A percentile compares a stretch with the other conserved stretches of the same genome.
phyloP scores from a whole-genome alignment of 2,329 filamentous ascomycete species.

The Fusarium equiseti region DNA sequence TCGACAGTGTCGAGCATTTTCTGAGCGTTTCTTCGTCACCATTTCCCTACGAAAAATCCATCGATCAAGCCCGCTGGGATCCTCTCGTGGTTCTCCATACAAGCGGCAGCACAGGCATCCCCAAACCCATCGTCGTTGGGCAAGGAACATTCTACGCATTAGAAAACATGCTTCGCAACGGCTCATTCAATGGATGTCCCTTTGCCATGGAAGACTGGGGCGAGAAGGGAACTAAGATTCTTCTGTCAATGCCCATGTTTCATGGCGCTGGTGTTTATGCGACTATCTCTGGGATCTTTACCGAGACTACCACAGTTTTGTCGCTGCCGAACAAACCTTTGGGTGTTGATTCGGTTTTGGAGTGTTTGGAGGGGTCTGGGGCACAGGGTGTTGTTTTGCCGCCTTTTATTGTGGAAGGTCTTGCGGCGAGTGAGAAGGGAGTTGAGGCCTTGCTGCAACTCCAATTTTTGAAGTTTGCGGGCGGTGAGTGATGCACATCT shows the following conservation, averaged over 20 bases:
- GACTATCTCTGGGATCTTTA: not conserved
- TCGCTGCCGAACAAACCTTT: not conserved
- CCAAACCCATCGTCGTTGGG: not conserved
- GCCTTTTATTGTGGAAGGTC: not conserved
- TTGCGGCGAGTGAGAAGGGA: not conserved
- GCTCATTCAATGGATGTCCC: not conserved
- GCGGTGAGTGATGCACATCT: not conserved
- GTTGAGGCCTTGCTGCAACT: not conserved
- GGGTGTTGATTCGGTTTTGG: not conserved
- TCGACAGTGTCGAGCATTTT: not conserved
- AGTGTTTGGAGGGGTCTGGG: not conserved
- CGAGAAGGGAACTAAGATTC: not conserved
- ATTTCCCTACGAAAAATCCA: not conserved
- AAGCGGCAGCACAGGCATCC: conserved; percentile 6
- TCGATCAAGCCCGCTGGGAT: not conserved
- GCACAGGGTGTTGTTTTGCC: not conserved
- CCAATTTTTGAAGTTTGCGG: not conserved
- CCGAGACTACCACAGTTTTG: not conserved
- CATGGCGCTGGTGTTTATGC: conserved; percentile 4
- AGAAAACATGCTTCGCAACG: accelerated
- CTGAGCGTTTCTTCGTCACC: not conserved
- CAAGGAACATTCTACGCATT: not conserved
- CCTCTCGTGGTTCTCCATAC: conserved; percentile 17
- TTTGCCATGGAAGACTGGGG: not conserved
- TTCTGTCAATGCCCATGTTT: conserved; percentile 1